phyloP scores from a whole-genome alignment of 169 alveolate species.

The Plasmodium fragile region DNA sequence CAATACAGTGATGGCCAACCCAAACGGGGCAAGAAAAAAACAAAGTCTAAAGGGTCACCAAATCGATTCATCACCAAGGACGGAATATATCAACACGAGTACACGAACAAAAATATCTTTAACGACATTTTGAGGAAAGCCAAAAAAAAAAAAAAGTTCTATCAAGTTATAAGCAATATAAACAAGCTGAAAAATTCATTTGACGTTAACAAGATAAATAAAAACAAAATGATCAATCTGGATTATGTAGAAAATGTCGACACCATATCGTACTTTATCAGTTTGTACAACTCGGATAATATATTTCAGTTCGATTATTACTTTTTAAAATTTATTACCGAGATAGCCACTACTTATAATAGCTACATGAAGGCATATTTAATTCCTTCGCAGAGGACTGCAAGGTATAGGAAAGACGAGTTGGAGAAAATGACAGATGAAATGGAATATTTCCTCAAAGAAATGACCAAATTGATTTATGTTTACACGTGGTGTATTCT shows the following conservation, averaged over 20 bases:
- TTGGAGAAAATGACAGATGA: not conserved
- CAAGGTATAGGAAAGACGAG: conserved; percentile 8
- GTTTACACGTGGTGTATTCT: conserved; percentile 65
- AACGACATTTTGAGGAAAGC: conserved; percentile 51
- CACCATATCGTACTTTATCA: conserved; percentile 58
- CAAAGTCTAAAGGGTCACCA: not conserved
- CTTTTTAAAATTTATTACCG: conserved; percentile 62
- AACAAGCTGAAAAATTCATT: conserved; percentile 49
- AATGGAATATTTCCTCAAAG: conserved; percentile 25
- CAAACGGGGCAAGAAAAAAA: not conserved
- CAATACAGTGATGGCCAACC: not conserved
- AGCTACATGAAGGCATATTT: conserved; percentile 49
- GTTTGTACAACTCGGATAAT: conserved; percentile 55
- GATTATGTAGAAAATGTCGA: conserved; percentile 54
- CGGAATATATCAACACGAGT: not conserved
- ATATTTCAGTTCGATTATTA: conserved; percentile 69
- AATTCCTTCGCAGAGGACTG: not conserved
- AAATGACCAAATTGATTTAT: conserved; percentile 45
- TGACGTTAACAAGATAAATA: conserved; percentile 27
- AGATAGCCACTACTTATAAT: conserved; percentile 56
- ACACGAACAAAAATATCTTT: conserved; percentile 39
- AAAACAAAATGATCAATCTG: conserved; percentile 35
- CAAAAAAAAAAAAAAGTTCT: conserved; percentile 39
- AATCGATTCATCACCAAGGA: conserved; percentile 14
- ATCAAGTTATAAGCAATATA: conserved; percentile 36